Percentiles rank a stretch among this genome's conserved stretches.
phyloP scores from a whole-genome alignment of 345 rosid species.

The Brassica carinata region DNA sequence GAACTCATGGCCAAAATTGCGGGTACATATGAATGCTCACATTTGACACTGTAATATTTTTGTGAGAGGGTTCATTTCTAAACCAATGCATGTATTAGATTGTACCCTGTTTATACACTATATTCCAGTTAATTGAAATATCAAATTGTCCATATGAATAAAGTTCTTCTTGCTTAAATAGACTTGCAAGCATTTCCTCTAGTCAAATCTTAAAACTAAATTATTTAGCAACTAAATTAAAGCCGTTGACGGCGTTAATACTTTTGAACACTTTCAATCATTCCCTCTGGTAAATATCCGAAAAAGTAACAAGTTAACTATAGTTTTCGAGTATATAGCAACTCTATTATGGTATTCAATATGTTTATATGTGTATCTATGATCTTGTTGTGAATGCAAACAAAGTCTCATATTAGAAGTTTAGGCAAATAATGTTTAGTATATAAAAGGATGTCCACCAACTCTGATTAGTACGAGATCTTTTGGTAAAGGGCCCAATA shows the following conservation, averaged over 20 bases:
- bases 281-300: not conserved
- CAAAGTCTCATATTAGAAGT: not conserved
- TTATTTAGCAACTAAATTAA: constrained; percentile 14
- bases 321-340: not conserved
- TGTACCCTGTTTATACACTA: not conserved
- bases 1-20: not conserved
- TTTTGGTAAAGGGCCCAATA: not conserved
- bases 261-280: not conserved
- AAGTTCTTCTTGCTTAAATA: not conserved
- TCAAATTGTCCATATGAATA: not conserved
- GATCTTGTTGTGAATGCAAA: not conserved
- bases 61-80: constrained; percentile 6
- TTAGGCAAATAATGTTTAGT: not conserved
- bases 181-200: constrained; percentile 1
- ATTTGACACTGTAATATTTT: not conserved
- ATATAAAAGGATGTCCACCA: too few species aligned
- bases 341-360: not conserved
- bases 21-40: constrained; percentile 9
- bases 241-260: not conserved
- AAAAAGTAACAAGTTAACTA: not conserved
- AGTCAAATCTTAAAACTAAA: not conserved
- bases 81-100: constrained; percentile 12
- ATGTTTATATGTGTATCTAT: not conserved
- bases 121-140: not conserved
- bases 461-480: not conserved